A percentile compares a stretch with the other conserved stretches of the same genome.
Evolutionary conservation across 1,284 basidiomycete genomes (phyloP).

Genomic region (Irpex lacteus): DNA sequence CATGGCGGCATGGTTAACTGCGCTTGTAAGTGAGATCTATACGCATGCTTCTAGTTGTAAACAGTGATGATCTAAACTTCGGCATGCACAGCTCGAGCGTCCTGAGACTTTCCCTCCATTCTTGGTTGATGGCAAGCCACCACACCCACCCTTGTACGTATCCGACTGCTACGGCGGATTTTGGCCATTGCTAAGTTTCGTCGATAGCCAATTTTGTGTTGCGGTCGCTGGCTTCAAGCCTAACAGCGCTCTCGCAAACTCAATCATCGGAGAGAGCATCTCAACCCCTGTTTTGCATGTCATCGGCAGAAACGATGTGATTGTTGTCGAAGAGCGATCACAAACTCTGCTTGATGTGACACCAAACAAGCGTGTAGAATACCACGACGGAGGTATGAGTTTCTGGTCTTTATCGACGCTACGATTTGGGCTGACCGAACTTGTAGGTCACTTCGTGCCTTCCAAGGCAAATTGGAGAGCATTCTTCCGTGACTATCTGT

Average conservation of each 20-base stretch:
- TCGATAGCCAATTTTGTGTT: conserved; percentile 65
- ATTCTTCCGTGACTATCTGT: conserved; percentile 4
- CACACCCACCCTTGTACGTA: conserved; percentile 69
- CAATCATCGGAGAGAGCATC: conserved; percentile 57
- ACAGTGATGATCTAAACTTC: background rate
- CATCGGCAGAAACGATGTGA: conserved; percentile 76
- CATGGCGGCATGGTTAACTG: conserved; percentile 72
- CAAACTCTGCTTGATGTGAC: conserved; percentile 60
- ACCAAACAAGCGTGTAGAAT: conserved; percentile 58
- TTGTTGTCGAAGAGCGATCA: conserved; percentile 75
- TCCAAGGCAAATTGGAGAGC: conserved; percentile 4
- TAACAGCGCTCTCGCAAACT: conserved; percentile 44
- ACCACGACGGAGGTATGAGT: conserved; percentile 71
- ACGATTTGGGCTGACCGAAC: background rate
- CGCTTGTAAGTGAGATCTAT: conserved; percentile 47
- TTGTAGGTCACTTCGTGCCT: conserved; percentile 1
- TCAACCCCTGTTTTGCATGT: conserved; percentile 80
- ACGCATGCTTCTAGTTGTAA: no score
- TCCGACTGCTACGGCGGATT: conserved; percentile 1
- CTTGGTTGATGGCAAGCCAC: conserved; percentile 59
- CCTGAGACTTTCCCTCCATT: conserved; percentile 63
- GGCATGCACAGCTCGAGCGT: conserved; percentile 41
- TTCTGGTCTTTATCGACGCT: background rate
- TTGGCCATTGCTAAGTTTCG: conserved; percentile 1
- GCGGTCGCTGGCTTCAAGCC: conserved; percentile 68